phyloP scores from a whole-genome alignment of 2,329 filamentous ascomycete species.

The Monosporascus cannonballus region DNA sequence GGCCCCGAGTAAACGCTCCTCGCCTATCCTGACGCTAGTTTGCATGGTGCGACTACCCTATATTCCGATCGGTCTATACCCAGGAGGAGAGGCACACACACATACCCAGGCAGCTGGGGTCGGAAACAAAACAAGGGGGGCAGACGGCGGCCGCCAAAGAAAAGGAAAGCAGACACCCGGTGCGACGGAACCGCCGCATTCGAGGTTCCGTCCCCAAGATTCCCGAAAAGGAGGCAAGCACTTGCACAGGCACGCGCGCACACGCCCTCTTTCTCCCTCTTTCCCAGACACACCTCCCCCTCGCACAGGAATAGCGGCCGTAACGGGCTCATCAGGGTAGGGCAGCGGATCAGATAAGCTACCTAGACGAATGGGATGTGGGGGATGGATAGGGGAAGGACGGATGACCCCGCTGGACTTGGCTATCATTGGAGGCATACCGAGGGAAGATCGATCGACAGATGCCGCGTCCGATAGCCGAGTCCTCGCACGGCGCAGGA shows the following conservation, averaged over 20 bases:
- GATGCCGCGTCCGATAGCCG: not conserved
- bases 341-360: too few relatives aligned
- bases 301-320: too few relatives aligned
- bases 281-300: too few relatives aligned
- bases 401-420: too few relatives aligned
- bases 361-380: too few relatives aligned
- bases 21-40: not conserved
- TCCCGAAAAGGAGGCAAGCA: too few relatives aligned
- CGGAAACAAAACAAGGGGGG: not conserved
- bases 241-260: too few relatives aligned
- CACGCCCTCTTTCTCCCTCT: too few relatives aligned
- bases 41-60: not conserved
- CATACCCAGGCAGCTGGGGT: not conserved
- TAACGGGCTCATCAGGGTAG: too few relatives aligned
- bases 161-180: not conserved
- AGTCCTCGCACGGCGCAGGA: not conserved
- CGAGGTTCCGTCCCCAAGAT: too few relatives aligned
- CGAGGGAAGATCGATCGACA: not conserved
- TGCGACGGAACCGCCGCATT: not conserved
- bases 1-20: not conserved
- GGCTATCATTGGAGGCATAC: too few relatives aligned
- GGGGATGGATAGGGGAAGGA: too few relatives aligned
- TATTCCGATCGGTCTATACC: not conserved
- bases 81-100: not conserved
- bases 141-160: not conserved